A percentile compares a stretch with the other conserved stretches of the same genome.
Conservation (phyloP, 2,329 filamentous ascomycete genomes). For the Penicillium sp. region DNA sequence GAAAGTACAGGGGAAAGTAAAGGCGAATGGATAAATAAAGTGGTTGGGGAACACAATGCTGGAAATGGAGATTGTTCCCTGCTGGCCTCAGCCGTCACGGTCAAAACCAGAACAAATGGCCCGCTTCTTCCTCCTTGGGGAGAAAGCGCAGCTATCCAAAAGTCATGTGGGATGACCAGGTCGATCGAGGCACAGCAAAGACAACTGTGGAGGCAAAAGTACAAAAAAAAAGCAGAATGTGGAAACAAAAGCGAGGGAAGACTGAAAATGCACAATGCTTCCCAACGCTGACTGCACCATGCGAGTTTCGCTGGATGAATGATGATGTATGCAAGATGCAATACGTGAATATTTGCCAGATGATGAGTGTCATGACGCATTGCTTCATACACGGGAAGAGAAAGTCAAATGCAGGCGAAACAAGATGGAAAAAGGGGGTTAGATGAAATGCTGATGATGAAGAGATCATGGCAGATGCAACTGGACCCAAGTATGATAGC, state of each 20-base stretch:
- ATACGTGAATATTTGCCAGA: constrained; percentile 27
- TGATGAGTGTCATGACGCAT: constrained; percentile 28
- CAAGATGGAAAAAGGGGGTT: constrained; percentile 14
- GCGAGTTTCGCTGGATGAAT: constrained; percentile 19
- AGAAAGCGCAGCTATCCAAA: not conserved
- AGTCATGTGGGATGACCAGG: constrained; percentile 2
- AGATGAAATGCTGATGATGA: constrained; percentile 13
- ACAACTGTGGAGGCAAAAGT: not conserved
- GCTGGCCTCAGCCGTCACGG: not conserved
- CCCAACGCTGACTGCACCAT: constrained; percentile 23
- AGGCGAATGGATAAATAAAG: constrained; percentile 13
- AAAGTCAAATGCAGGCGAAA: constrained; percentile 25
- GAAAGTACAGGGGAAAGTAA: constrained; percentile 19
- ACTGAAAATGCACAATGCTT: constrained; percentile 8
- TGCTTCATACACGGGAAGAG: constrained; percentile 20
- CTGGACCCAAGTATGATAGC: constrained; percentile 33
- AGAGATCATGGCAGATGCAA: constrained; percentile 26
- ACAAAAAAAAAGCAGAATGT: constrained; percentile 2
- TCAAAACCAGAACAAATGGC: not conserved
- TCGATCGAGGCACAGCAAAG: not conserved
- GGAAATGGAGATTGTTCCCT: constrained; percentile 12
- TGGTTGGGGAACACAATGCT: constrained; percentile 22
- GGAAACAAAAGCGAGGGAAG: constrained; percentile 11
- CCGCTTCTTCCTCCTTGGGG: not conserved
- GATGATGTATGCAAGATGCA: constrained; percentile 25